Percentiles rank a stretch among this genome's conserved stretches.
Conservation (phyloP, 768 basidiomycete species). For the Tulasnella sp. region DNA sequence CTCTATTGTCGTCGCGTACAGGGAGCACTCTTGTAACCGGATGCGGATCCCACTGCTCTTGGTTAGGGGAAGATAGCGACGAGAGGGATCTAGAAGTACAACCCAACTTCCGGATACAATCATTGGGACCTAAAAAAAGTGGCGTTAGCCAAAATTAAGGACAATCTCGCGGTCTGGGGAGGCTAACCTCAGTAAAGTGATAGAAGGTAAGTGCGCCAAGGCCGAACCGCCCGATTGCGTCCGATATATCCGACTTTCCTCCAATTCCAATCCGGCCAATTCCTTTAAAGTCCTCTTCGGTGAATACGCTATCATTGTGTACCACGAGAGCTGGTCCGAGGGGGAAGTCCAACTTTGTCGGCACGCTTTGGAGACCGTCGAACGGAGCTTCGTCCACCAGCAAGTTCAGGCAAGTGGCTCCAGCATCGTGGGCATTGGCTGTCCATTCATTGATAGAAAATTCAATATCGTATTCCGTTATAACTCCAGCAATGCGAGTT, state of each 20-base stretch:
- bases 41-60: conserved; percentile 32
- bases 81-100: conserved; percentile 47
- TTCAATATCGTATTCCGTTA: no score
- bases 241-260: conserved; percentile 40
- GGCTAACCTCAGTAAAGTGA: conserved; percentile 43
- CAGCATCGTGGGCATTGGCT: conserved; percentile 52
- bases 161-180: no score
- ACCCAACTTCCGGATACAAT: conserved; percentile 37
- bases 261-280: conserved; percentile 47
- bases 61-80: conserved; percentile 38
- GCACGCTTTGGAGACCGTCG: conserved; percentile 35
- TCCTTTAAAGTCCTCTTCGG: conserved; percentile 44
- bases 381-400: conserved; percentile 38
- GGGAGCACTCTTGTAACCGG: conserved; percentile 35
- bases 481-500: conserved; percentile 43
- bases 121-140: conserved; percentile 38
- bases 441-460: conserved; percentile 49
- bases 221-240: conserved; percentile 42
- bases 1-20: background rate
- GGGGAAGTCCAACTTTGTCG: conserved; percentile 39
- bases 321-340: conserved; percentile 42
- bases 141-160: conserved; percentile 38
- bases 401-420: conserved; percentile 43
- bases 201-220: no score
- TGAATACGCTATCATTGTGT: conserved; percentile 45